Base-by-base conservation (phyloP, 148 eudicot species). In the Beta vulgaris region DNA sequence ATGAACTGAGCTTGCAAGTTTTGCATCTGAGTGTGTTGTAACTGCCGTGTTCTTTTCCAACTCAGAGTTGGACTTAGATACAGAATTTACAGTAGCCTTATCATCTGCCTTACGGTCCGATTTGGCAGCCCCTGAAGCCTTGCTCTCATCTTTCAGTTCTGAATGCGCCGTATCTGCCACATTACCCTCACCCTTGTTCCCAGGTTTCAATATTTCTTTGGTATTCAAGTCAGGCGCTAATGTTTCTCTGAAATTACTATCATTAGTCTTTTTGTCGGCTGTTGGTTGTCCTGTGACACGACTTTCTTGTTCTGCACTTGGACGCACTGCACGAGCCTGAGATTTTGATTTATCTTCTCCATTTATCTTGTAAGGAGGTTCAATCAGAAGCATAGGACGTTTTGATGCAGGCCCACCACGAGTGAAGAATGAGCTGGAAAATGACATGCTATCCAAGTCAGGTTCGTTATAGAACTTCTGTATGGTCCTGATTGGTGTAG, bases 401-500 rank as follows among this genome's bases (percentile, higher is more conserved):
- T 76, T 85, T 28, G 91, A 58, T 51, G 89, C 77, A 23, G 86
- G 84, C 63, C 85, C 82, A 73, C 84, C 85, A 55, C 81, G 87
- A 74, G 75, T 84, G 78, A 74, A 87, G 21, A 83, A 62, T 8
- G 97, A 82, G 72, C 89, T 92, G 48, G 91, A 78, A 82, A 82
- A 87, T 54, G 97, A 85, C 59, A 86, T 74, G 77, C 74, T 85
- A 23, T 90, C 98, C 75, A 87, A 68, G 49, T 93, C 93, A 18
- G 90, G 79, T 48, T 94, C 93, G 25, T 64, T 81, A 36, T 81
- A 88, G 57, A 84, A 72, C 76, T 88, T 93, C 77, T 91, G 97
- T 68, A 94, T 84, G 23, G 97, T 90, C 59, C 97, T 97, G 42
- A 94, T 87, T 35, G 98, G 98, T 51, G 98, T 94, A 77, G 97